phyloP scores from a whole-genome alignment of 2,329 filamentous ascomycete genomes.

The Cladobotryum protrusum region DNA sequence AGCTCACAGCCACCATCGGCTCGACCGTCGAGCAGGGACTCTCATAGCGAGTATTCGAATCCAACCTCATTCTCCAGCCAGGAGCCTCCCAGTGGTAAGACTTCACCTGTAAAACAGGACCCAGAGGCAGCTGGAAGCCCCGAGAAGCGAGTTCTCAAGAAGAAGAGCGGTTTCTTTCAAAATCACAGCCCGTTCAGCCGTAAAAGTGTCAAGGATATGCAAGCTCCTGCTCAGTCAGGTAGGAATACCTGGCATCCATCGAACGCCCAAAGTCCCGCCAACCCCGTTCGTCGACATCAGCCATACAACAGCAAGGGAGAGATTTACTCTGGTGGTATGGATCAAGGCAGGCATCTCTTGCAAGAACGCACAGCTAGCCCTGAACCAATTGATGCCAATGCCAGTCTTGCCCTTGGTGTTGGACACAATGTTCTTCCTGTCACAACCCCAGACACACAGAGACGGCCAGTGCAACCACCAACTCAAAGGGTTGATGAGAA shows the following conservation, averaged over 20 bases:
- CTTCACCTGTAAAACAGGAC: slow-evolving; percentile 66
- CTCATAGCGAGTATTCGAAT: slow-evolving; percentile 84
- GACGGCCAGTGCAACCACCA: slow-evolving; percentile 22
- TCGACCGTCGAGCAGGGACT: slow-evolving; percentile 78
- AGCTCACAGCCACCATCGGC: slow-evolving; percentile 49
- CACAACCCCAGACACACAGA: slow-evolving; percentile 63
- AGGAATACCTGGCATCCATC: slow-evolving; percentile 56
- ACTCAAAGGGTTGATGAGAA: slow-evolving; percentile 50
- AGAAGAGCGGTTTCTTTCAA: slow-evolving; percentile 84
- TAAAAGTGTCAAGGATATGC: slow-evolving; percentile 75
- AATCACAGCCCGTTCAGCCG: slow-evolving; percentile 87
- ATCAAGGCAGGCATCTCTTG: slow-evolving; percentile 29
- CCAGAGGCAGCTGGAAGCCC: slow-evolving; percentile 42
- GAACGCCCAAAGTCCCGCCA: slow-evolving; percentile 21
- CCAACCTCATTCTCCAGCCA: slow-evolving; percentile 84
- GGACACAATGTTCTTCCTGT: slow-evolving; percentile 96
- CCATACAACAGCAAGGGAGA: slow-evolving; percentile 30
- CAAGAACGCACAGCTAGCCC: slow-evolving; percentile 56
- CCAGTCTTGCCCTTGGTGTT: slow-evolving; percentile 87
- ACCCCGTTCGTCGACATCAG: slow-evolving; percentile 31
- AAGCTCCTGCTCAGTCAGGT: slow-evolving; percentile 31
- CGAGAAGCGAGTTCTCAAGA: slow-evolving; percentile 62
- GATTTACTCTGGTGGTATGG: neutral
- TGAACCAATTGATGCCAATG: slow-evolving; percentile 83
- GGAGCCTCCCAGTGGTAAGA: slow-evolving; percentile 67